These are phyloP conservation scores for Populus nigra DNA, from an alignment of 345 rosid species.

Conservation along the genomic window DNA sequence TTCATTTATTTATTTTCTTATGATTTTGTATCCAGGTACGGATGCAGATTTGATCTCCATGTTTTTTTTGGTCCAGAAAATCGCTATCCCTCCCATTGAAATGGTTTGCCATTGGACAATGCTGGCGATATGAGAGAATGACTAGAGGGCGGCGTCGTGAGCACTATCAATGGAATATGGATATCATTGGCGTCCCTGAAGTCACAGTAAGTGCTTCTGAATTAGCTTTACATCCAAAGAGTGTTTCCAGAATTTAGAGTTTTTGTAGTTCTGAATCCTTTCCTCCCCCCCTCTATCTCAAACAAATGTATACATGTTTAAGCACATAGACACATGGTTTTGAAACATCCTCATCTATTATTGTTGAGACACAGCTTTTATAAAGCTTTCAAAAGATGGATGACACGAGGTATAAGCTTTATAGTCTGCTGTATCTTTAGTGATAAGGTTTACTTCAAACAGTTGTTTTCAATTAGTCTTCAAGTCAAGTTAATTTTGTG, in stretches of 20 bases:
- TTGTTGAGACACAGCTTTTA: neutral
- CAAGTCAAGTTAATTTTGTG: neutral
- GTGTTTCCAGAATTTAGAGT: neutral
- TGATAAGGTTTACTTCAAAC: neutral
- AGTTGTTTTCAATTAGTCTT: neutral
- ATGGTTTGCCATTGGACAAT: slow-evolving; percentile 95
- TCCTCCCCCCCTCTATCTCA: neutral
- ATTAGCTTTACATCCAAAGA: neutral
- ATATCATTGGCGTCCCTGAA: slow-evolving; percentile 86
- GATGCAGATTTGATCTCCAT: slow-evolving; percentile 63
- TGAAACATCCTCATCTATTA: neutral
- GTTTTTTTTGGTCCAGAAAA: slow-evolving; percentile 77
- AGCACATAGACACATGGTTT: neutral
- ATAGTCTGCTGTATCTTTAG: neutral
- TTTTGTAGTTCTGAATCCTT: neutral
- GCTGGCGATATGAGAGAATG: slow-evolving; percentile 99
- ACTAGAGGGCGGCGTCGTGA: slow-evolving; percentile 94
- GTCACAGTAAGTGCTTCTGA: slow-evolving; percentile 55
- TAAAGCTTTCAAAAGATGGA: neutral
- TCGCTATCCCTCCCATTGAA: slow-evolving; percentile 84
- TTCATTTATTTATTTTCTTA: slow-evolving; percentile 25
- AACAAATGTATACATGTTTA: neutral
- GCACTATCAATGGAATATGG: slow-evolving; percentile 99
- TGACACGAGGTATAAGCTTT: neutral
- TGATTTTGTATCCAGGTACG: slow-evolving; percentile 51